Conservation (phyloP, 176 grass and related monocot genomes). For the Musa troglodytarum region DNA sequence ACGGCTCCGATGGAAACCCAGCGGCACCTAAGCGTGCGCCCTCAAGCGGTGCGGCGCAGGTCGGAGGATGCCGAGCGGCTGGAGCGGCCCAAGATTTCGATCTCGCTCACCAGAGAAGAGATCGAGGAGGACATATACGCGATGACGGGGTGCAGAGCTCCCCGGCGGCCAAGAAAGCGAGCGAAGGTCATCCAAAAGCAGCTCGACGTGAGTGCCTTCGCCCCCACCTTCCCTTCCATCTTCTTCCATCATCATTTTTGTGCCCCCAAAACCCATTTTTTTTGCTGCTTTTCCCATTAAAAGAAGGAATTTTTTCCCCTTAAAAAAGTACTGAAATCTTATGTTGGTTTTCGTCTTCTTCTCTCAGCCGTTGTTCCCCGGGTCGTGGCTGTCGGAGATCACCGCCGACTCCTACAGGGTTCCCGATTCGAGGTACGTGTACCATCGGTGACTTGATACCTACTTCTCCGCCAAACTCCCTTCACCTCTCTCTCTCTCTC, state of each 20-base stretch:
- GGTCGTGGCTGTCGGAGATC: background rate
- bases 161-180: conserved; percentile 55
- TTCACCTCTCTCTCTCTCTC: background rate
- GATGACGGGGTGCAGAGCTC: conserved; percentile 58
- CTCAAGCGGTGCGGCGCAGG: conserved; percentile 7
- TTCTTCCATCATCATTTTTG: background rate
- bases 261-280: background rate
- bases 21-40: conserved; percentile 8
- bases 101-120: conserved; percentile 60
- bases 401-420: conserved; percentile 2
- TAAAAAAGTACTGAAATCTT: background rate
- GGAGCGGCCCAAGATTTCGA: conserved; percentile 52
- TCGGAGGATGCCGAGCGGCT: background rate
- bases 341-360: background rate
- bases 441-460: background rate
- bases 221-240: background rate
- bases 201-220: conserved; percentile 55
- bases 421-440: background rate
- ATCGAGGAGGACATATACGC: conserved; percentile 88
- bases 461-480: background rate
- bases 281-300: background rate
- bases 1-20: background rate
- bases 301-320: background rate
- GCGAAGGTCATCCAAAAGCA: conserved; percentile 61
- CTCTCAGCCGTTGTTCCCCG: background rate